Conservation (phyloP, 768 basidiomycete genomes). For the Pisolithus orientalis region DNA sequence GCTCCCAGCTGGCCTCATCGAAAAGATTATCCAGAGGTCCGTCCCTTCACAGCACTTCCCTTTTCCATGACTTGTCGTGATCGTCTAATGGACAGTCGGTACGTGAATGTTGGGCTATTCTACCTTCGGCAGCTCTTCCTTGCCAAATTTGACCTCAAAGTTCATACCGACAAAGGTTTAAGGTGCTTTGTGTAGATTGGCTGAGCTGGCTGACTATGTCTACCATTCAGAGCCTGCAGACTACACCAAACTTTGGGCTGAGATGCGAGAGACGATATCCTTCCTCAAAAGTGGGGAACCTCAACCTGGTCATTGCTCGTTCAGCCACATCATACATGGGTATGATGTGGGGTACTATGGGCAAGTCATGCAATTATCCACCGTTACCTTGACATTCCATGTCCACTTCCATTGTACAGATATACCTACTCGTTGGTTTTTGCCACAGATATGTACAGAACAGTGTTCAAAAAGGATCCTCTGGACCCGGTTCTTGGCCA, state of each 20-base stretch:
- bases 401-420: slow-evolving; percentile 21
- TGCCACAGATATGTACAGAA: slow-evolving; percentile 49
- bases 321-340: slow-evolving; percentile 72
- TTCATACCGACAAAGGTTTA: slow-evolving; percentile 63
- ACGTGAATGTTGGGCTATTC: slow-evolving; percentile 77
- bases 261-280: slow-evolving; percentile 61
- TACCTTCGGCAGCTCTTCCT: slow-evolving; percentile 84
- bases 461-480: slow-evolving; percentile 74
- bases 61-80: neutral
- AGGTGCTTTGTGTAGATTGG: neutral
- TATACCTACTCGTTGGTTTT: slow-evolving; percentile 69
- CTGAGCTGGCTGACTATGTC: neutral
- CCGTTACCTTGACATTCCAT: slow-evolving; percentile 2
- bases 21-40: slow-evolving; percentile 77
- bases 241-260: slow-evolving; percentile 76
- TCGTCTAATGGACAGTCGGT: slow-evolving; percentile 39
- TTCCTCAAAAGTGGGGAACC: slow-evolving; percentile 56
- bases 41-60: slow-evolving; percentile 1
- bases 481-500: slow-evolving; percentile 61
- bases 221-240: slow-evolving; percentile 33
- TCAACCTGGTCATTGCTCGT: slow-evolving; percentile 65
- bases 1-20: slow-evolving; percentile 64
- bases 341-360: slow-evolving; percentile 55
- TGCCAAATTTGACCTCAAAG: slow-evolving; percentile 69
- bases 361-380: slow-evolving; percentile 27